Percentiles rank a stretch among this genome's conserved stretches.
phyloP scores from a whole-genome alignment of 495 filamentous ascomycete species.

The Emericellopsis terricola region DNA sequence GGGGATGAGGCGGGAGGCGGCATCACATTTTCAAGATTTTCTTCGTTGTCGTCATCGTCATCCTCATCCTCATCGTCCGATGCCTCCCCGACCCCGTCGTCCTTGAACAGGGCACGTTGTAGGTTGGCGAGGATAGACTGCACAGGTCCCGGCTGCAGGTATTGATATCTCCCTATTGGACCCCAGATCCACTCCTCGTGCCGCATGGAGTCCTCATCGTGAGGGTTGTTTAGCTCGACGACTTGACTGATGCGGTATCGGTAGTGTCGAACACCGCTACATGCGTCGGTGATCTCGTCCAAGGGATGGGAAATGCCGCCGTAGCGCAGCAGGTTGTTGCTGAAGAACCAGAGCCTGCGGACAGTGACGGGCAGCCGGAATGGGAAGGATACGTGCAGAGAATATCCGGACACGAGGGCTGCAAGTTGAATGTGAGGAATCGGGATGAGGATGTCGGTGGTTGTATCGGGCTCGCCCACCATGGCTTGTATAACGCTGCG shows the following conservation, averaged over 20 bases:
- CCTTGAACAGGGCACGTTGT: conserved; percentile 16
- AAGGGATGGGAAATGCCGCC: conserved; percentile 26
- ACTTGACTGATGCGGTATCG: conserved; percentile 12
- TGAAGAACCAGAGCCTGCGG: conserved; percentile 29
- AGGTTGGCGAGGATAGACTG: conserved; percentile 29
- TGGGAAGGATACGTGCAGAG: conserved; percentile 26
- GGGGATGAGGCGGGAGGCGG: background rate
- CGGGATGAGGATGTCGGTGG: conserved; percentile 28
- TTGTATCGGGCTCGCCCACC: conserved; percentile 20
- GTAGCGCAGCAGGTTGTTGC: conserved; percentile 23
- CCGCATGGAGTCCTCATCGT: conserved; percentile 21
- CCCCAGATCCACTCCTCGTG: conserved; percentile 24
- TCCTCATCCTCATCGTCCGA: conserved; percentile 8
- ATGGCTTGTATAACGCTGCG: conserved; percentile 22
- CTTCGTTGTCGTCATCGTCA: conserved; percentile 2
- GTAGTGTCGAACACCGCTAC: background rate
- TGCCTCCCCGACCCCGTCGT: background rate
- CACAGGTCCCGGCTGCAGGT: no score
- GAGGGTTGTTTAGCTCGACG: conserved; percentile 31
- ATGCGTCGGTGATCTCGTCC: conserved; percentile 13
- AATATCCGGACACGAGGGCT: conserved; percentile 17
- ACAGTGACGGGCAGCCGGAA: conserved; percentile 23
- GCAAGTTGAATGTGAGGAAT: conserved; percentile 19
- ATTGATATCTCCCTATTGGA: no score
- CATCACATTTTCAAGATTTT: conserved; percentile 3